A percentile compares a stretch with the other conserved stretches of the same genome.
phyloP scores from a whole-genome alignment of 495 filamentous ascomycete genomes.

The Pyronema domesticum region DNA sequence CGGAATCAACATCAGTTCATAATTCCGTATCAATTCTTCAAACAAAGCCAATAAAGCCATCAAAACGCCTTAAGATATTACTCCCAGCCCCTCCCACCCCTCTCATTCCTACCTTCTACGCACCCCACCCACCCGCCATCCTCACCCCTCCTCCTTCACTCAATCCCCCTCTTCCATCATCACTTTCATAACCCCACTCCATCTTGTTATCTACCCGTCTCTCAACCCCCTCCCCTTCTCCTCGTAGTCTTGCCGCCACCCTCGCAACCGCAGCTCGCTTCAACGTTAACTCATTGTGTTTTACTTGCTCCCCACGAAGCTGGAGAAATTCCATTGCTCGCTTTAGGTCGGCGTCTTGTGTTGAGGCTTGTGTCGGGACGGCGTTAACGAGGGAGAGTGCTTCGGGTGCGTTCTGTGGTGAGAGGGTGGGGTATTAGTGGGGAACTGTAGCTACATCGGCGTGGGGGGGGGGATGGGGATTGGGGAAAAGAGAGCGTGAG shows the following conservation, averaged over 20 bases:
- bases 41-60: no score
- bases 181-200: not conserved
- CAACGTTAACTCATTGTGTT: not conserved
- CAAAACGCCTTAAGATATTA: no score
- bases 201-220: not conserved
- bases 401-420: conserved; percentile 5
- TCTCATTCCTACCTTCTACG: no score
- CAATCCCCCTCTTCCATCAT: not conserved
- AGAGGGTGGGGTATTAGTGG: not conserved
- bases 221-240: not conserved
- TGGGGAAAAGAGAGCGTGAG: not conserved
- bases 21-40: no score
- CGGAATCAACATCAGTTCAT: no score
- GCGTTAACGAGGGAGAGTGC: conserved; percentile 7
- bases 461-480: not conserved
- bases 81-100: no score
- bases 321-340: conserved; percentile 9
- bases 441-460: not conserved
- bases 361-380: not conserved
- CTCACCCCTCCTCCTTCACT: not conserved
- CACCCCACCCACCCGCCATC: not conserved
- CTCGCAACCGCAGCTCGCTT: conserved; percentile 4
- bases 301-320: conserved; percentile 1
- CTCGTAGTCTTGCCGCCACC: conserved; percentile 1
- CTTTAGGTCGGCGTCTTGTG: conserved; percentile 1